These are phyloP conservation scores for Eutrema yunnanense DNA, from an alignment of 345 rosid species.

Conservation along the genomic window DNA sequence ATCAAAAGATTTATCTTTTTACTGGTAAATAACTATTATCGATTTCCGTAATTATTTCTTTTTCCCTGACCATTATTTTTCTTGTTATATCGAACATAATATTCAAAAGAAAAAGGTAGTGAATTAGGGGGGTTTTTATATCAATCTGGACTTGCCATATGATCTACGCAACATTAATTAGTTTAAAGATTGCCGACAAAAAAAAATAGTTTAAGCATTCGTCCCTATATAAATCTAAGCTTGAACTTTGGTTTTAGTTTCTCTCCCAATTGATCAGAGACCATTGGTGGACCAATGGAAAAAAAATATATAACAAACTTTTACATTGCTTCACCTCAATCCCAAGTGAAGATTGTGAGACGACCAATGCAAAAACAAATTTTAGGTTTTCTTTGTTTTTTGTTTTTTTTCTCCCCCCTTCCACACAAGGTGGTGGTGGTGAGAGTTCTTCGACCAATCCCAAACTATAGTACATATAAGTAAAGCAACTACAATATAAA, in stretches of 20 bases:
- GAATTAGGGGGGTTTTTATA: too few species aligned
- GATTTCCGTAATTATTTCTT: not conserved
- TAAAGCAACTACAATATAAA: too few species aligned
- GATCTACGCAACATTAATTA: not conserved
- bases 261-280: not conserved
- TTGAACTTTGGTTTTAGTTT: not conserved
- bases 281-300: not conserved
- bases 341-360: not conserved
- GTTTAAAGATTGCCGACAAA: not conserved
- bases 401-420: not conserved
- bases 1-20: not conserved
- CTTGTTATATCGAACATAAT: not conserved
- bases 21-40: slow-evolving; percentile 7
- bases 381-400: not conserved
- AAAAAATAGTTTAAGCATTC: not conserved
- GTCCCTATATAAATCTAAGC: not conserved
- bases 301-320: not conserved
- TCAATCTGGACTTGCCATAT: not conserved
- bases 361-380: not conserved
- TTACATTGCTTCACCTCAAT: not conserved
- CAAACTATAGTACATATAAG: too few species aligned
- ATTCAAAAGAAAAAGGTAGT: not conserved
- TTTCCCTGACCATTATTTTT: not conserved
- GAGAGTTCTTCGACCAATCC: too few species aligned
- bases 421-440: too few species aligned